These are phyloP conservation scores for Effrenium voratum DNA, from an alignment of 73 alveolate species.

Conservation along the genomic window DNA sequence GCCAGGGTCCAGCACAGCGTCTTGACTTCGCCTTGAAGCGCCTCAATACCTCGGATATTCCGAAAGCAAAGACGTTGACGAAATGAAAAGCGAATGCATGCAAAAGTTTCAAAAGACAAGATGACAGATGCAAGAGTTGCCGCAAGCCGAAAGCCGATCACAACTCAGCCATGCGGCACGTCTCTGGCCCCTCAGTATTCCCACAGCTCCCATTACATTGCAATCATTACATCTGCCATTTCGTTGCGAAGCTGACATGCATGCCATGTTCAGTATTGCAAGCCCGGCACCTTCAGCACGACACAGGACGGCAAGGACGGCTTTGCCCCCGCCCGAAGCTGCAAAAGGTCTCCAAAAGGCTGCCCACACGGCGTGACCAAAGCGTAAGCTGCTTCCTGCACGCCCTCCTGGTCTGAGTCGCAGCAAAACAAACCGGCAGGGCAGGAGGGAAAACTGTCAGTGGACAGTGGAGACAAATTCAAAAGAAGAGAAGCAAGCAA, in stretches of 20 bases:
- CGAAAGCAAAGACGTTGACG: background rate
- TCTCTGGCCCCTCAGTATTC: too few relatives aligned
- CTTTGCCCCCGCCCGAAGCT: slow-evolving; percentile 22
- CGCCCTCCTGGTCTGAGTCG: background rate
- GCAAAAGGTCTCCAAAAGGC: slow-evolving; percentile 60
- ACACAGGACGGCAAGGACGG: slow-evolving; percentile 5
- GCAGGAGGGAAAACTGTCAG: background rate
- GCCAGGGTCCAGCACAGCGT: slow-evolving; percentile 54
- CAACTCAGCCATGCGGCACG: too few relatives aligned
- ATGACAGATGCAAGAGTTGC: too few relatives aligned
- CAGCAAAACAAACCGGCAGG: too few relatives aligned
- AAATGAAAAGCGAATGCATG: background rate
- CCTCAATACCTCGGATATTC: background rate
- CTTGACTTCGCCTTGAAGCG: slow-evolving; percentile 60
- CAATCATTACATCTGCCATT: too few relatives aligned
- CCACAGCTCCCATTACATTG: too few relatives aligned
- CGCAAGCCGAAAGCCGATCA: too few relatives aligned
- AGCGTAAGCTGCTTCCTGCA: slow-evolving; percentile 23
- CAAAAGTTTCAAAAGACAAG: too few relatives aligned
- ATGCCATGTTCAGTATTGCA: too few relatives aligned
- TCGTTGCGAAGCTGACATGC: too few relatives aligned
- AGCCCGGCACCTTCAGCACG: background rate
- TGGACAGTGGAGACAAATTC: background rate
- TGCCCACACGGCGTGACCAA: slow-evolving; percentile 69
- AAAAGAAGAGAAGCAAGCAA: background rate